Conservation (phyloP, 306 rosid species). For the Fagus crenata region DNA sequence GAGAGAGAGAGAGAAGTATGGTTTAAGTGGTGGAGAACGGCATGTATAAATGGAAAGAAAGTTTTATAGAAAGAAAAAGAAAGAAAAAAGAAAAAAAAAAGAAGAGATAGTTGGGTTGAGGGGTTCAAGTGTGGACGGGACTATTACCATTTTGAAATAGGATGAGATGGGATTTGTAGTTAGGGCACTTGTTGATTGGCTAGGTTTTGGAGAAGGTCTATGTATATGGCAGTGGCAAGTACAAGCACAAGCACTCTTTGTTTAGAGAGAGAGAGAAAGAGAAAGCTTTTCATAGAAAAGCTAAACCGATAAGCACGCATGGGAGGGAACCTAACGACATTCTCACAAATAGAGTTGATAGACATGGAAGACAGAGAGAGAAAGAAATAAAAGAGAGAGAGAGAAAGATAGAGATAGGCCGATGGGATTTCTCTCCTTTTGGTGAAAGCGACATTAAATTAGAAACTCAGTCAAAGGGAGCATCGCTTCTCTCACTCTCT, state of each 20-base stretch:
- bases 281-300: slow-evolving; percentile 31
- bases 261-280: slow-evolving; percentile 19
- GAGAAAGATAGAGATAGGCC: background rate
- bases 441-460: slow-evolving; percentile 61
- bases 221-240: slow-evolving; percentile 50
- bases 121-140: slow-evolving; percentile 52
- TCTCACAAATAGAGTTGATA: slow-evolving; percentile 48
- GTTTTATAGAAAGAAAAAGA: slow-evolving; percentile 9
- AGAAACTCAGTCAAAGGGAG: slow-evolving; percentile 69
- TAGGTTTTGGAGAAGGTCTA: slow-evolving; percentile 45
- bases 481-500: slow-evolving; percentile 7
- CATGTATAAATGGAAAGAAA: slow-evolving; percentile 78
- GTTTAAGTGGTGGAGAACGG: slow-evolving; percentile 56
- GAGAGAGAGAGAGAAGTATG: slow-evolving; percentile 11
- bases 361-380: slow-evolving; percentile 11
- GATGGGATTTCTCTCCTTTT: slow-evolving; percentile 49
- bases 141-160: slow-evolving; percentile 44
- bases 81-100: slow-evolving; percentile 21
- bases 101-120: slow-evolving; percentile 20
- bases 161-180: slow-evolving; percentile 33
- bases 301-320: slow-evolving; percentile 75
- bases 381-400: slow-evolving; percentile 32
- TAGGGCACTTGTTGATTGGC: slow-evolving; percentile 59
- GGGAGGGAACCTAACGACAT: slow-evolving; percentile 55
- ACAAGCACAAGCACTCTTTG: slow-evolving; percentile 44